Evolutionary conservation across 768 basidiomycete species (phyloP), one percentile per base, ranked within the genome.

Genomic region (Leccinum obscurum): DNA sequence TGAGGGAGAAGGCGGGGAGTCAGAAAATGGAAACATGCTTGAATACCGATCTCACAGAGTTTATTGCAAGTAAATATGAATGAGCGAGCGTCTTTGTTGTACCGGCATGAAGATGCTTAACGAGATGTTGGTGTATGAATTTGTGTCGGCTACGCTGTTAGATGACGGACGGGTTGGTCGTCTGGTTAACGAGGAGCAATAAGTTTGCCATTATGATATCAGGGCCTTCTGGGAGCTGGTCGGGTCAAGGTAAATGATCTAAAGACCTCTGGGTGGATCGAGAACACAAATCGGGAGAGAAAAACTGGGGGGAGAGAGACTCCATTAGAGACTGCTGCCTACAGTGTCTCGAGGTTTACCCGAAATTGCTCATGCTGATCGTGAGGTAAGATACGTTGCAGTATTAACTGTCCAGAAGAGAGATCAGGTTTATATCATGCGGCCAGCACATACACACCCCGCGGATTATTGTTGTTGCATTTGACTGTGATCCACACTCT

Each of bases 61-160:
- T 30, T 30, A 30, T 30, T 30, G 30, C 34, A 39, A 41, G 39
- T 41, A 41, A 39, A 41, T 39, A 39, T 17, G 14, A 32, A 32
- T 32, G 30, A 32, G 28, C 28, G 5, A 35, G 35, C 35, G 41
- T 41, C 41, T 41, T 41, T 41, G 41, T 41, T 9, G 30, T 30
- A 30, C 30, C 30, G 39, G 84, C 81, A 68, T 94, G 92, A 8
- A 94, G 62, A 68, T 94, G 90, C 30, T 77, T 80, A 55, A 89
- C 70, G 74, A 92, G 75, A 32, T 72, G 77, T 66, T 79, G 72
- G 59, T 80, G 77, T 58, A 85, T 71, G 71, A 85, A 82, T 61
- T 72, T 79, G 57, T 66, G 68, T 17, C 84, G 78, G 30, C 80
- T 79, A 26, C 9, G 55, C 39, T 30, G 22, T 39, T 4, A 9